phyloP scores from a whole-genome alignment of 2,329 filamentous ascomycete genomes.

The Ophiostoma pallidulum region DNA sequence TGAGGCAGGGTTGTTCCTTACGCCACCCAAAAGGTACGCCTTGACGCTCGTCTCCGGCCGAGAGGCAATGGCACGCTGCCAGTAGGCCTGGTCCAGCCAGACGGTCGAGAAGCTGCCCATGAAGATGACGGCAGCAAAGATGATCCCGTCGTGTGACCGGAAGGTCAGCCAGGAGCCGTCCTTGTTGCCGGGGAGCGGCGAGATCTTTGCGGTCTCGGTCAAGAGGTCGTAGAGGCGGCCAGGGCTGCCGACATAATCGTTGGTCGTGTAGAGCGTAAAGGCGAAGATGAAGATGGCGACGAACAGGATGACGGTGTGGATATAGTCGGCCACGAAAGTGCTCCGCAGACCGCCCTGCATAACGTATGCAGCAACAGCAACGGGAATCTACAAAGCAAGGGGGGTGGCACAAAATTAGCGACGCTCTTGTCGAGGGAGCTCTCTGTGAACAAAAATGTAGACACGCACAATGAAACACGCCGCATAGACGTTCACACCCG shows the following conservation, averaged over 20 bases:
- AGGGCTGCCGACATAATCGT: constrained; percentile 23
- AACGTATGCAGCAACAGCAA: constrained; percentile 30
- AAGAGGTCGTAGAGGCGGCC: constrained; percentile 29
- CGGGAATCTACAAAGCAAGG: constrained; percentile 21
- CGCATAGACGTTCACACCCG: constrained; percentile 33
- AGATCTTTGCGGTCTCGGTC: constrained; percentile 21
- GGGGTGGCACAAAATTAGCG: neutral
- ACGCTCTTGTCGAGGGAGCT: too few relatives aligned
- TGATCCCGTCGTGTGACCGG: constrained; percentile 26
- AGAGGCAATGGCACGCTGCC: constrained; percentile 35
- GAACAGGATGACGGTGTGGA: constrained; percentile 32
- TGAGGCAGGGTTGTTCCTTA: too few relatives aligned
- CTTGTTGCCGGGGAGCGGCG: constrained; percentile 26
- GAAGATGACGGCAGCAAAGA: constrained; percentile 30
- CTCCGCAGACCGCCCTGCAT: constrained; percentile 30
- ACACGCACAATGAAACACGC: constrained; percentile 26
- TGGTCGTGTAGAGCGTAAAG: constrained; percentile 25
- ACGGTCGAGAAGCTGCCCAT: constrained; percentile 28
- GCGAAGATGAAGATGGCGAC: constrained; percentile 30
- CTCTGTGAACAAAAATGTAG: too few relatives aligned
- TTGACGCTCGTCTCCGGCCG: constrained; percentile 31
- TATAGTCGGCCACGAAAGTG: constrained; percentile 34
- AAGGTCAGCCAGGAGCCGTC: constrained; percentile 30
- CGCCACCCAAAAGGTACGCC: constrained; percentile 32
- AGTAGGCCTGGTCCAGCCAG: constrained; percentile 35